These are phyloP conservation scores for Mycena galericulata DNA, from an alignment of 768 basidiomycete species.

Conservation along the genomic window DNA sequence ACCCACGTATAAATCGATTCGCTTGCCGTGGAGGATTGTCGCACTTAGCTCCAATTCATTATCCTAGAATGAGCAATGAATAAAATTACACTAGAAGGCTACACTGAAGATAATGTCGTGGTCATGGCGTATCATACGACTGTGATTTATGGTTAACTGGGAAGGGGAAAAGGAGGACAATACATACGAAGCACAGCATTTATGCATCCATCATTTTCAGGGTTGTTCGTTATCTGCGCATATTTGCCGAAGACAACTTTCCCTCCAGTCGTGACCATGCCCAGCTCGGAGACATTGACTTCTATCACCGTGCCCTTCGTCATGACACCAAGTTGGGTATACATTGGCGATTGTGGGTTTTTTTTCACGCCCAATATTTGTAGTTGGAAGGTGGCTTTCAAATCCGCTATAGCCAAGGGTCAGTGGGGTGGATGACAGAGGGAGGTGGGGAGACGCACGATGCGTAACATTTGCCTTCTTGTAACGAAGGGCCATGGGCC, in stretches of 20 bases:
- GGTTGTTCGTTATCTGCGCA: constrained; percentile 94
- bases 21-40: constrained; percentile 6
- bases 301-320: constrained; percentile 99
- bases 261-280: constrained; percentile 96
- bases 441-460: constrained; percentile 66
- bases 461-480: constrained; percentile 99
- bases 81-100: constrained; percentile 8
- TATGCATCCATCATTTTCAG: constrained; percentile 96
- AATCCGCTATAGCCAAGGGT: constrained; percentile 72
- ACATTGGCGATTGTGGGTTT: constrained; percentile 99
- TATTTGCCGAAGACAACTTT: constrained; percentile 96
- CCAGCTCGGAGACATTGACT: constrained; percentile 98
- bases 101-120: constrained; percentile 18
- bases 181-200: constrained; percentile 91
- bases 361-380: constrained; percentile 99
- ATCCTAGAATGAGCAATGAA: neutral
- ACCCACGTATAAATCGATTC: neutral
- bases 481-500: constrained; percentile 97
- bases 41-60: neutral
- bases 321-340: constrained; percentile 94
- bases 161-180: constrained; percentile 5
- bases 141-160: neutral
- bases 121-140: constrained; percentile 26
- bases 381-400: constrained; percentile 98
- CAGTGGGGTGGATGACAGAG: neutral